Conservation (phyloP, 2,329 filamentous ascomycete genomes). For the Aureobasidium lini region DNA sequence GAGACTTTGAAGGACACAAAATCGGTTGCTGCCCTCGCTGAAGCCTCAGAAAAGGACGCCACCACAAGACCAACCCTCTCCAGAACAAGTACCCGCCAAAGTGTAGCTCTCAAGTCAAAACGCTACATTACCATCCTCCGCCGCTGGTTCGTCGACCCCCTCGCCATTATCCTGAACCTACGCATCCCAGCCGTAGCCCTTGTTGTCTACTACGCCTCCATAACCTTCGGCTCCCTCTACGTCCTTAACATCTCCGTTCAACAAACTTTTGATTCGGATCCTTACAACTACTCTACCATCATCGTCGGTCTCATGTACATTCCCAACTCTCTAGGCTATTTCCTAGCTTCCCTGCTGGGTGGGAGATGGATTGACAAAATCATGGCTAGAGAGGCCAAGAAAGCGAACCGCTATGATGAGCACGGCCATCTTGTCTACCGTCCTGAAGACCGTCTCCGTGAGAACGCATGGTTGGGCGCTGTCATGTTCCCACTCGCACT, state of each 20-base stretch:
- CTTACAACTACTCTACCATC: conserved; percentile 62
- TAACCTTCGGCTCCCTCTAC: conserved; percentile 70
- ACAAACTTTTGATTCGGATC: conserved; percentile 55
- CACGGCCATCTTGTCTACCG: conserved; percentile 58
- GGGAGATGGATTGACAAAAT: conserved; percentile 74
- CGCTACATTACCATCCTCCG: conserved; percentile 48
- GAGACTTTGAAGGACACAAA: conserved; percentile 48
- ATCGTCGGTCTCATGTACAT: conserved; percentile 71
- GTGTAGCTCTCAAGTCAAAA: conserved; percentile 51
- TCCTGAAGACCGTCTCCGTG: conserved; percentile 74
- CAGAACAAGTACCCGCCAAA: conserved; percentile 55
- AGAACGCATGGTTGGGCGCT: conserved; percentile 72
- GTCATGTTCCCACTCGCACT: conserved; percentile 62
- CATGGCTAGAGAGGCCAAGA: conserved; percentile 69
- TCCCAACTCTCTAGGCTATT: conserved; percentile 66
- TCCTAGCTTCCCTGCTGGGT: conserved; percentile 59
- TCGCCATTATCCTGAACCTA: conserved; percentile 63
- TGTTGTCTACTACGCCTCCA: conserved; percentile 64
- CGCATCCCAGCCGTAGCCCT: conserved; percentile 67
- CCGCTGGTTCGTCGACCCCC: conserved; percentile 61
- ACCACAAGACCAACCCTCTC: conserved; percentile 18
- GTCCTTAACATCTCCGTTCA: conserved; percentile 72
- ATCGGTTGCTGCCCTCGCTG: conserved; percentile 23
- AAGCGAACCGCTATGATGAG: conserved; percentile 59
- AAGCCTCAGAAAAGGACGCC: conserved; percentile 22